A percentile compares a stretch with the other conserved stretches of the same genome.
Conservation (phyloP, 2,329 filamentous ascomycete genomes). For the Hypocrella siamensis region DNA sequence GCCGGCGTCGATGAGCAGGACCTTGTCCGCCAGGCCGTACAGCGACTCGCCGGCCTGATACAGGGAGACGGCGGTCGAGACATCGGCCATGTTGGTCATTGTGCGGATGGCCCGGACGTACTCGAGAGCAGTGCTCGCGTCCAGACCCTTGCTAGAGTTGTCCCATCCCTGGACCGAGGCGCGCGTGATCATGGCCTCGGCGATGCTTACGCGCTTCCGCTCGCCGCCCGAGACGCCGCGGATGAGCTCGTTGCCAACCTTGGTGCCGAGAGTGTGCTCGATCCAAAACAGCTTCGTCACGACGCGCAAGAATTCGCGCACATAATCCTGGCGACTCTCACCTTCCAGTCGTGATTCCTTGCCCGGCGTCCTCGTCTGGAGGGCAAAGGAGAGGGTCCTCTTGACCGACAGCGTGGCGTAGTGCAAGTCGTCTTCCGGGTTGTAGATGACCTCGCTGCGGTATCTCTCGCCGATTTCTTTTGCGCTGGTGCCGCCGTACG, state of each 20-base stretch:
- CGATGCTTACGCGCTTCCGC: conserved; percentile 61
- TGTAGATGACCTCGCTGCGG: conserved; percentile 48
- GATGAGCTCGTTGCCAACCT: conserved; percentile 54
- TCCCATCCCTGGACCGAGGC: conserved; percentile 58
- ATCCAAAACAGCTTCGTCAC: conserved; percentile 60
- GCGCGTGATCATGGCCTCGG: conserved; percentile 45
- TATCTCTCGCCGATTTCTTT: conserved; percentile 34
- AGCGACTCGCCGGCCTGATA: conserved; percentile 55
- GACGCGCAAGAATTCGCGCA: conserved; percentile 38
- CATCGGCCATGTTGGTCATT: conserved; percentile 54
- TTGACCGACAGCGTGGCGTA: conserved; percentile 54
- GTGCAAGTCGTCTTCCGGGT: conserved; percentile 54
- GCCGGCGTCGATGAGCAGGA: conserved; percentile 57
- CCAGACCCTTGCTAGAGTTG: conserved; percentile 56
- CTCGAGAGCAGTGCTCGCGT: conserved; percentile 58
- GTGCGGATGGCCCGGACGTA: conserved; percentile 49
- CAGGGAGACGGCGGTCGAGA: conserved; percentile 55
- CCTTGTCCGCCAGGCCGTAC: conserved; percentile 58
- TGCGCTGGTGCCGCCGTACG: conserved; percentile 37
- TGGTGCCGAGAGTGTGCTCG: conserved; percentile 51
- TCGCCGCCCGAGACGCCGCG: conserved; percentile 47
- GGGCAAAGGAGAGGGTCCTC: conserved; percentile 50
- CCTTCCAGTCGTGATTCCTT: conserved; percentile 35
- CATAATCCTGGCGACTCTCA: conserved; percentile 39
- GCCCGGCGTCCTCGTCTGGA: conserved; percentile 45